Evolutionary conservation across 1,284 basidiomycete genomes (phyloP).

Genomic region (Sutorius eximius): DNA sequence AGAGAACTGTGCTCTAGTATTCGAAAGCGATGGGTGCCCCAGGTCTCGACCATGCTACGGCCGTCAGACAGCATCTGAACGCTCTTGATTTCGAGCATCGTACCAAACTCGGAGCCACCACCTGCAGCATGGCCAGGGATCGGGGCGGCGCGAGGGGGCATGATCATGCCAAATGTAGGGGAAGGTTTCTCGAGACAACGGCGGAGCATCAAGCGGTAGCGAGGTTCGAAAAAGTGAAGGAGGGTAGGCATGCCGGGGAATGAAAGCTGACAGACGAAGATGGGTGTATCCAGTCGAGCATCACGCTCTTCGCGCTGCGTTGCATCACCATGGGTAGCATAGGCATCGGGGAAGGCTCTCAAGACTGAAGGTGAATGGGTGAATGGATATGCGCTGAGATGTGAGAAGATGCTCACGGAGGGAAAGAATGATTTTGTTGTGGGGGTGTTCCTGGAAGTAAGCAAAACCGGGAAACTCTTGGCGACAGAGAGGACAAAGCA

Average conservation of each 20-base stretch:
- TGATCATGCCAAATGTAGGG: constrained; percentile 89
- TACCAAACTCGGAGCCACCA: constrained; percentile 78
- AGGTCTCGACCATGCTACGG: constrained; percentile 85
- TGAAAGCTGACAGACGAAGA: constrained; percentile 87
- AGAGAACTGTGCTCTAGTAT: constrained; percentile 78
- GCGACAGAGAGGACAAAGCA: constrained; percentile 84
- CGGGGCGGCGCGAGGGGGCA: constrained; percentile 48
- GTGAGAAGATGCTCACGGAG: constrained; percentile 52
- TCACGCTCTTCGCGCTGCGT: constrained; percentile 78
- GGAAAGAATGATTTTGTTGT: constrained; percentile 67
- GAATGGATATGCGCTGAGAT: constrained; percentile 9
- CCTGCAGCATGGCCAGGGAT: constrained; percentile 38
- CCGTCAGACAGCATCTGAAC: constrained; percentile 91
- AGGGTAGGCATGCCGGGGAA: constrained; percentile 90
- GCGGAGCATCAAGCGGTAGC: constrained; percentile 90
- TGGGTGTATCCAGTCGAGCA: constrained; percentile 79
- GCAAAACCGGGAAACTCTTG: constrained; percentile 70
- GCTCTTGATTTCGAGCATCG: constrained; percentile 87
- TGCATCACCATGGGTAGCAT: constrained; percentile 54
- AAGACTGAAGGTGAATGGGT: constrained; percentile 49
- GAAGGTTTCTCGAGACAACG: constrained; percentile 77
- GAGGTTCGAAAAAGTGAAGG: constrained; percentile 91
- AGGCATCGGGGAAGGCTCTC: constrained; percentile 58
- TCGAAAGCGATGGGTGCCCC: constrained; percentile 82
- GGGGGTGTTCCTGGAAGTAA: constrained; percentile 79